phyloP scores from a whole-genome alignment of 192 early-diverging fungal species.

The Backusella circina region DNA sequence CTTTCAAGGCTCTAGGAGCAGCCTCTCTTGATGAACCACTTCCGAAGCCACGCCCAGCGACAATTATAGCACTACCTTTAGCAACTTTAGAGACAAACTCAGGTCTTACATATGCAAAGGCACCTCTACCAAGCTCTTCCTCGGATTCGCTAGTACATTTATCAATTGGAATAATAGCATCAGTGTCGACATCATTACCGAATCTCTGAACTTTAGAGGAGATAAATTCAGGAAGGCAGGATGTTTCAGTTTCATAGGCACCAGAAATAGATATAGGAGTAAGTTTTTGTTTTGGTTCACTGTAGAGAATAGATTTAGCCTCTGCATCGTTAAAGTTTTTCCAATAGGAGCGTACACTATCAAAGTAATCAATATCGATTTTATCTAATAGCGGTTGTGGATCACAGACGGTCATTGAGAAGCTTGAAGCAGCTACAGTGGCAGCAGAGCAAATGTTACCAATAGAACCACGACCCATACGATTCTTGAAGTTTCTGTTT shows the following conservation, averaged over 20 bases:
- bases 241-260: not conserved
- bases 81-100: slow-evolving; percentile 66
- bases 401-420: slow-evolving; percentile 21
- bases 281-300: not conserved
- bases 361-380: not conserved
- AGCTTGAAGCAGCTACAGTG: slow-evolving; percentile 75
- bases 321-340: not conserved
- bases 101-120: slow-evolving; percentile 72
- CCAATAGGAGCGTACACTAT: not conserved
- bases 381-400: not conserved
- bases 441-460: slow-evolving; percentile 76
- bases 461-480: slow-evolving; percentile 80
- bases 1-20: slow-evolving; percentile 72
- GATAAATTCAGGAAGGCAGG: slow-evolving; percentile 30
- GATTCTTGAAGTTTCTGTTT: slow-evolving; percentile 84
- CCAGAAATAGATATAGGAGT: not conserved
- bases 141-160: slow-evolving; percentile 54
- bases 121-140: slow-evolving; percentile 63
- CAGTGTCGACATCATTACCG: slow-evolving; percentile 74
- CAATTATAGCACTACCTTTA: slow-evolving; percentile 66
- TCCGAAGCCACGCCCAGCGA: slow-evolving; percentile 71
- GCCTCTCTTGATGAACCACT: slow-evolving; percentile 77
- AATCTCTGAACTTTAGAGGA: slow-evolving; percentile 69
- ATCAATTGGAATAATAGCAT: slow-evolving; percentile 62
- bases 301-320: not conserved